Percentiles rank a stretch among this genome's conserved stretches.
phyloP scores from a whole-genome alignment of 257 asterid genomes.

The Salvia rosmarinus region DNA sequence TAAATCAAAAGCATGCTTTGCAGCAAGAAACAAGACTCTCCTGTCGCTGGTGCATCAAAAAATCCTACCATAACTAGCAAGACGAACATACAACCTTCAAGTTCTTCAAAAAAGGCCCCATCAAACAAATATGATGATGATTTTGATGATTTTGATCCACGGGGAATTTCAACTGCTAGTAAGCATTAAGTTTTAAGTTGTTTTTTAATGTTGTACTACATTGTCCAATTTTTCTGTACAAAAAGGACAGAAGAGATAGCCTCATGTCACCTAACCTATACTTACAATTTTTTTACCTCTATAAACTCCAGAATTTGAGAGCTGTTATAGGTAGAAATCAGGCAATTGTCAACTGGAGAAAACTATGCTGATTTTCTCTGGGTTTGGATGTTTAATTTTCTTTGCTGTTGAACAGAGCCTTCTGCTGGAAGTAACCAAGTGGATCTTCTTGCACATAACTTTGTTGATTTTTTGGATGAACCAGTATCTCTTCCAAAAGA shows the following conservation, averaged over 20 bases:
- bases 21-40: conserved; percentile 64
- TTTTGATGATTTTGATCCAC: conserved; percentile 93
- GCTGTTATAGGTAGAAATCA: not conserved
- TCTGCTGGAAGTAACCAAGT: conserved; percentile 68
- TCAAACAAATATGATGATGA: conserved; percentile 66
- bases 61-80: conserved; percentile 41
- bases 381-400: conserved; percentile 19
- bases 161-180: conserved; percentile 80
- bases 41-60: conserved; percentile 49
- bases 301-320: not conserved
- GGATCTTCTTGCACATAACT: conserved; percentile 67
- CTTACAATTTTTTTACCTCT: not conserved
- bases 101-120: conserved; percentile 47
- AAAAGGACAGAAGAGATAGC: conserved; percentile 10
- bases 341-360: conserved; percentile 21
- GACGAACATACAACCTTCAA: conserved; percentile 51
- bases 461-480: conserved; percentile 72
- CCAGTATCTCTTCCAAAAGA: conserved; percentile 53
- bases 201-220: not conserved
- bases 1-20: conserved; percentile 40
- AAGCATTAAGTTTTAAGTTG: conserved; percentile 44
- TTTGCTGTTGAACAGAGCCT: conserved; percentile 56
- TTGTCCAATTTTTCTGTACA: not conserved
- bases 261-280: not conserved
- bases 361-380: conserved; percentile 1